phyloP scores from a whole-genome alignment of 176 grass and related monocot species.

The Melocanna baccifera region DNA sequence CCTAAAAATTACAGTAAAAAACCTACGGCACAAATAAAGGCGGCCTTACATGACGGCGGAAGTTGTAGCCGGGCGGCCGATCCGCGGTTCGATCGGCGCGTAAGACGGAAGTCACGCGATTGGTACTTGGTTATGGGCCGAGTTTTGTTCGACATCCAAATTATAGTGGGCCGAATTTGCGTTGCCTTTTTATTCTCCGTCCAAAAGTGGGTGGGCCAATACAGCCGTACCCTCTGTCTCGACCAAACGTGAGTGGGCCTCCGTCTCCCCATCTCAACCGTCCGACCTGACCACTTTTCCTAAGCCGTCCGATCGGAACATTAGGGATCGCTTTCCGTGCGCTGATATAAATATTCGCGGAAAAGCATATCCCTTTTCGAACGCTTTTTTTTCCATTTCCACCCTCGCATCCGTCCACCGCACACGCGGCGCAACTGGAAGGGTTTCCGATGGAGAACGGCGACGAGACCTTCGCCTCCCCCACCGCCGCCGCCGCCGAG shows the following conservation, averaged over 20 bases:
- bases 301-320: not conserved
- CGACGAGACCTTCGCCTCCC: constrained; percentile 53
- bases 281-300: not conserved
- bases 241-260: not conserved
- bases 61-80: no score
- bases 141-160: not conserved
- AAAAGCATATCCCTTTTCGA: not conserved
- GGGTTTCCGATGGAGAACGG: constrained; percentile 52
- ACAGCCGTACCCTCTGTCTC: not conserved
- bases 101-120: no score
- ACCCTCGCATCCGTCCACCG: constrained; percentile 18
- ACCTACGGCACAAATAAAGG: no score
- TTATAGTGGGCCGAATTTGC: not conserved
- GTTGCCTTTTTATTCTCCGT: not conserved
- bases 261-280: not conserved
- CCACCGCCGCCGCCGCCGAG: constrained; percentile 25
- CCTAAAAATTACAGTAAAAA: no score
- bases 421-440: constrained; percentile 19
- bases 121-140: no score
- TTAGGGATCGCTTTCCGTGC: not conserved
- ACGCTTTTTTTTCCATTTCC: not conserved
- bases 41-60: no score
- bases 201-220: not conserved
- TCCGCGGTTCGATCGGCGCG: no score
- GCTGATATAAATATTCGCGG: constrained; percentile 3